Evolutionary conservation across 2,329 filamentous ascomycete genomes (phyloP), one percentile per base, ranked within the genome.

Genomic region (Chaetomium olivaceum): DNA sequence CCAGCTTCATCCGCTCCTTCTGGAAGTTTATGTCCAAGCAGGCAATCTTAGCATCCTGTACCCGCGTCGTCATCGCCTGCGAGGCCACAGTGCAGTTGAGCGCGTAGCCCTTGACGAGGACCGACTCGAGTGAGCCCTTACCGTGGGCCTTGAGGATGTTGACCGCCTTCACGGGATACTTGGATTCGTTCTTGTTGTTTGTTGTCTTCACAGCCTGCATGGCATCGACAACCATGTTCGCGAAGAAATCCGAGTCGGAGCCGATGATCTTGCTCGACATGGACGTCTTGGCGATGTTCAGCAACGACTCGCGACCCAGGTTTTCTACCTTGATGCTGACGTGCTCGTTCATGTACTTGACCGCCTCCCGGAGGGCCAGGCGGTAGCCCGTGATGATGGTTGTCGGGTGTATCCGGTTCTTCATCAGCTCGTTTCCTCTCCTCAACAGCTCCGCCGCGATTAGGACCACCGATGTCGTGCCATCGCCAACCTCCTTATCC

Each of bases 231-330:
- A 93, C 93, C 90, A 99, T 96, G 80, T 95, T 91, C 72, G 94
- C 88, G 76, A 99, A 99, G 83, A 99, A 99, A 70, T 97, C 93
- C 14, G 92, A 93, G 80, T 99, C 95, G 64, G 91, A 83, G 65
- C 95, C 95, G 77, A 99, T 98, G 76, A 99, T 96, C 83, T 99
- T 99, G 84, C 92, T 96, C 61, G 93, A 97, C 94, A 99, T 99
- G 75, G 93, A 97, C 23, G 95, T 99, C 83, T 94, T 98, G 69
- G 95, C 95, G 77, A 99, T 97, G 81, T 88, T 97, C 75, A 98
- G 79, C 72, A 99, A 86, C 67, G 92, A 95, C 69, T 98, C 95
- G 68, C 91, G 89, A 67, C 93, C 93, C 62, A 99, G 86, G 67
- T 90, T 88, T 75, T 98, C 94, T 64, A 98, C 94, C 81, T 96